phyloP scores from a whole-genome alignment of 257 asterid genomes.

The Nicotiana sylvestris region DNA sequence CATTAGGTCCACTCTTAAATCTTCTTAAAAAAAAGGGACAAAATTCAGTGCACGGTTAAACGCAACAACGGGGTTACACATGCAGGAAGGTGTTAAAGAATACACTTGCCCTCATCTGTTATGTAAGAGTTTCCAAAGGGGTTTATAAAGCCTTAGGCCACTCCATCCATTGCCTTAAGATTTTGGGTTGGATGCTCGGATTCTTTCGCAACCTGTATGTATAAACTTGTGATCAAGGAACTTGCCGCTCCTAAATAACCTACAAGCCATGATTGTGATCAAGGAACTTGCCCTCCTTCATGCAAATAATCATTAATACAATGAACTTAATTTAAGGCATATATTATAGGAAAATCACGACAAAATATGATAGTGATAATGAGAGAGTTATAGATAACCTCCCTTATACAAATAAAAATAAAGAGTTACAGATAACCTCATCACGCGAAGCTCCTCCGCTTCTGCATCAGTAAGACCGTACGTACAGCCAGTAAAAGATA shows the following conservation, averaged over 20 bases:
- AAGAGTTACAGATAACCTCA: conserved; percentile 54
- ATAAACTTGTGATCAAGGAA: neutral
- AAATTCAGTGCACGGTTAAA: too few relatives aligned
- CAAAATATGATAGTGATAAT: neutral
- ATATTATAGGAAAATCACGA: neutral
- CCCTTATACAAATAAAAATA: neutral
- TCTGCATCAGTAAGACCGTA: conserved; percentile 77
- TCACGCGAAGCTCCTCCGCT: conserved; percentile 70
- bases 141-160: too few relatives aligned
- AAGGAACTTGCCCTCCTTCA: too few relatives aligned
- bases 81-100: too few relatives aligned
- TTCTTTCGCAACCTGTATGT: neutral
- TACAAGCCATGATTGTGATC: neutral
- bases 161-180: too few relatives aligned
- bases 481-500: conserved; percentile 94
- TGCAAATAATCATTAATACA: neutral
- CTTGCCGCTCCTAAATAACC: neutral
- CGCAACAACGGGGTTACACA: too few relatives aligned
- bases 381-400: conserved; percentile 14
- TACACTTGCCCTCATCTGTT: too few relatives aligned
- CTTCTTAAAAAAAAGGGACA: too few relatives aligned
- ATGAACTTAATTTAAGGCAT: neutral
- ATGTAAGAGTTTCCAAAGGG: too few relatives aligned
- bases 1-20: too few relatives aligned
- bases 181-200: too few relatives aligned